phyloP scores from a whole-genome alignment of 1,139 yeast species.

The Zhuliangozyma parablackwelliae region DNA sequence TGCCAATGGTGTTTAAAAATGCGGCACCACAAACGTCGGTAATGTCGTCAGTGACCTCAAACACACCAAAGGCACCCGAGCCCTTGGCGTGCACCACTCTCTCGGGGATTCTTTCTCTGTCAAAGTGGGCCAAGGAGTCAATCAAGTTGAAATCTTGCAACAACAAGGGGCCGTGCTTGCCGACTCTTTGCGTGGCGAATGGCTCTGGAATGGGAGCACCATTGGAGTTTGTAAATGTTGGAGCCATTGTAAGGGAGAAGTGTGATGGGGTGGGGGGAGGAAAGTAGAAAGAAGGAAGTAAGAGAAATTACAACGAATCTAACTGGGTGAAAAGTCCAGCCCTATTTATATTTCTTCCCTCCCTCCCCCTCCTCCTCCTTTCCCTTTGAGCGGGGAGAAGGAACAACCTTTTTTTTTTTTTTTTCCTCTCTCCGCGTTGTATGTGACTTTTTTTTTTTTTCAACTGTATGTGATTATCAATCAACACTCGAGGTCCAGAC shows the following conservation, averaged over 20 bases:
- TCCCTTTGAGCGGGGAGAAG: too few species aligned
- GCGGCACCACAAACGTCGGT: slow-evolving; percentile 68
- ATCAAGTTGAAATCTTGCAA: slow-evolving; percentile 76
- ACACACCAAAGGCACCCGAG: slow-evolving; percentile 78
- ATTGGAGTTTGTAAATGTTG: slow-evolving; percentile 61
- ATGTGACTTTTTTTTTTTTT: too few species aligned
- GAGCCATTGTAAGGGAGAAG: slow-evolving; percentile 23
- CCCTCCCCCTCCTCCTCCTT: too few species aligned
- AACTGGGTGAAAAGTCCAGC: too few species aligned
- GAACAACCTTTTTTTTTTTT: too few species aligned
- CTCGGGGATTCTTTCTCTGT: slow-evolving; percentile 85
- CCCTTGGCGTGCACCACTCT: slow-evolving; percentile 91
- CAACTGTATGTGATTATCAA: too few species aligned
- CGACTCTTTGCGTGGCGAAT: slow-evolving; percentile 71
- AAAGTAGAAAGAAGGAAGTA: not conserved
- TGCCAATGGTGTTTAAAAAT: slow-evolving; percentile 68
- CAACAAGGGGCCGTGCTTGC: slow-evolving; percentile 70
- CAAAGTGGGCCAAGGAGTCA: slow-evolving; percentile 77
- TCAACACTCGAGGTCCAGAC: too few species aligned
- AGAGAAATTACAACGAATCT: too few species aligned
- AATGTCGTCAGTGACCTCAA: slow-evolving; percentile 80
- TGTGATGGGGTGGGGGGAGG: not conserved
- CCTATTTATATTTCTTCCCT: too few species aligned
- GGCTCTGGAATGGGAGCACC: slow-evolving; percentile 70
- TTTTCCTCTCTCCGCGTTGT: too few species aligned